phyloP scores from a whole-genome alignment of 1,139 yeast genomes.

The Pneumocystis carinii region DNA sequence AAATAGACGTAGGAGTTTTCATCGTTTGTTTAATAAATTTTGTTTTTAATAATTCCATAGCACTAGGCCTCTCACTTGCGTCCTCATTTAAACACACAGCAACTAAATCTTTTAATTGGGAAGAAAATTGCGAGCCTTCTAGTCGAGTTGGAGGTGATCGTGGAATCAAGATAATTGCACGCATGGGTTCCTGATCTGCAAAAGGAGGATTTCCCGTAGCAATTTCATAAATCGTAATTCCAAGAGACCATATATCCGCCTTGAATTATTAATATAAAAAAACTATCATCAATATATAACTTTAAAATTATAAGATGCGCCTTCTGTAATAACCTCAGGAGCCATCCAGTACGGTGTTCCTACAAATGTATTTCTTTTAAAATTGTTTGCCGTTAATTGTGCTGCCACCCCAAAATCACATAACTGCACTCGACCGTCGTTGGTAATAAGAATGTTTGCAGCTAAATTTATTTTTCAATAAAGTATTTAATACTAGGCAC shows the following conservation, averaged over 20 bases:
- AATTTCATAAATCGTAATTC: slow-evolving; percentile 84
- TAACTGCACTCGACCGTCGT: slow-evolving; percentile 75
- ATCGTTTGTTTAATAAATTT: slow-evolving; percentile 53
- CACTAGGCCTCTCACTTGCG: slow-evolving; percentile 74
- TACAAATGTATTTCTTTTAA: slow-evolving; percentile 85
- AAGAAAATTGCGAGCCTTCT: slow-evolving; percentile 75
- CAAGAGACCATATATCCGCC: slow-evolving; percentile 88
- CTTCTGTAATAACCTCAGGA: slow-evolving; percentile 93
- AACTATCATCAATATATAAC: slow-evolving; percentile 1
- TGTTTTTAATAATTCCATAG: slow-evolving; percentile 67
- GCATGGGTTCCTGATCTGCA: slow-evolving; percentile 82
- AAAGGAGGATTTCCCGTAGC: slow-evolving; percentile 98
- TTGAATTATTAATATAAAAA: background rate
- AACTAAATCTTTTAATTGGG: slow-evolving; percentile 66
- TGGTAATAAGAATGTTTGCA: slow-evolving; percentile 78
- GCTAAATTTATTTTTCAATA: slow-evolving; percentile 28
- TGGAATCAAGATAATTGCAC: slow-evolving; percentile 89
- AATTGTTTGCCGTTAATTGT: slow-evolving; percentile 59
- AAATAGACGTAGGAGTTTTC: slow-evolving; percentile 40
- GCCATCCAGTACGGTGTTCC: slow-evolving; percentile 99
- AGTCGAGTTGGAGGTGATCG: slow-evolving; percentile 87
- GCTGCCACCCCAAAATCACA: slow-evolving; percentile 99
- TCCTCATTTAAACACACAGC: slow-evolving; percentile 89
- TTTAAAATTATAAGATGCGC: slow-evolving; percentile 66
- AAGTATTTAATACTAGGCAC: background rate